Percentiles rank a stretch among this genome's conserved stretches.
Evolutionary conservation across 2,329 filamentous ascomycete species (phyloP).

Genomic region (Dryadomyces sulphureus): DNA sequence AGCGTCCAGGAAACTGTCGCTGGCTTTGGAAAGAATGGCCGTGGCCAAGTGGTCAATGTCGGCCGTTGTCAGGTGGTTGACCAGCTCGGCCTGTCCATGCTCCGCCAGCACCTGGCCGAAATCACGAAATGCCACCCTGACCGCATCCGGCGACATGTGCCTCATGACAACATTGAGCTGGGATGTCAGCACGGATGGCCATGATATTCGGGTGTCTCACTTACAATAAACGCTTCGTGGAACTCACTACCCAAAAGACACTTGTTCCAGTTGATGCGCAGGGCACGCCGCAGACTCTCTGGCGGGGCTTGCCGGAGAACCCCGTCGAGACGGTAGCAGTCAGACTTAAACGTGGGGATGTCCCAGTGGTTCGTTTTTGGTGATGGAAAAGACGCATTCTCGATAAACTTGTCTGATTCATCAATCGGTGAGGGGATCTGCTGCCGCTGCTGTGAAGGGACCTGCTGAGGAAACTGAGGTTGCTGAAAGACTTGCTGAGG

Average conservation of each 20-base stretch:
- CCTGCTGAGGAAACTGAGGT: background rate
- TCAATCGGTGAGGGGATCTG: no score
- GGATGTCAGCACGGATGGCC: no score
- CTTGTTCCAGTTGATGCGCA: constrained; percentile 37
- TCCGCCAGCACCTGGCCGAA: constrained; percentile 30
- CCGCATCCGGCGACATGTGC: constrained; percentile 22
- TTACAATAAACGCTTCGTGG: constrained; percentile 35
- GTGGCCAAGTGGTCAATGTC: constrained; percentile 32
- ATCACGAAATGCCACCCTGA: constrained; percentile 25
- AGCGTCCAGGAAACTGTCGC: constrained; percentile 34
- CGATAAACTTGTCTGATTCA: no score
- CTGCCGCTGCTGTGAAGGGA: background rate
- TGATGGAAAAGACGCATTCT: constrained; percentile 14
- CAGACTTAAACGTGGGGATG: constrained; percentile 24
- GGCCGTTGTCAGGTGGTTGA: constrained; percentile 21
- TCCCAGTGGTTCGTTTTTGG: constrained; percentile 18
- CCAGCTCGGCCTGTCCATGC: constrained; percentile 25
- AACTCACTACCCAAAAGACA: constrained; percentile 34
- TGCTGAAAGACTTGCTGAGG: background rate
- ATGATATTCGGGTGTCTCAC: no score
- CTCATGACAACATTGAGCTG: constrained; percentile 36
- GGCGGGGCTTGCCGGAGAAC: constrained; percentile 26
- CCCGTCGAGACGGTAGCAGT: constrained; percentile 22
- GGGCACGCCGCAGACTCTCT: constrained; percentile 29
- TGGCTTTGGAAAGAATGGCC: constrained; percentile 28